These are phyloP conservation scores for Craspedostauros australis DNA, from an alignment of 108 stramenopile genomes.

Conservation along the genomic window DNA sequence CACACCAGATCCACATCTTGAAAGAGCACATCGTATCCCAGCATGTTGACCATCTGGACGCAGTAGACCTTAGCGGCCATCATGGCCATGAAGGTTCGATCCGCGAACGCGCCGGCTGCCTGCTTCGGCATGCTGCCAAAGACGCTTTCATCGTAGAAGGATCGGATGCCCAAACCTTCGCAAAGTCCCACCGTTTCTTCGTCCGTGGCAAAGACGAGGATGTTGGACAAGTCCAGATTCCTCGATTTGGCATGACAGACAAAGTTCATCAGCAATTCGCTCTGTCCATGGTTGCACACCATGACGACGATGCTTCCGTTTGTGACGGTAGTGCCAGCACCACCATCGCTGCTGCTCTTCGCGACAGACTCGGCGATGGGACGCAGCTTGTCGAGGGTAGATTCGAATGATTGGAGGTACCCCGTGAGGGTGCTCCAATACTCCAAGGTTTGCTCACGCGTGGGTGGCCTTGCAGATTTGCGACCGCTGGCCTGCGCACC, in stretches of 20 bases:
- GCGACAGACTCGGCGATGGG: slow-evolving; percentile 52
- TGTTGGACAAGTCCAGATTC: slow-evolving; percentile 35
- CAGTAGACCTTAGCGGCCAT: slow-evolving; percentile 84
- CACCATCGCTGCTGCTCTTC: slow-evolving; percentile 39
- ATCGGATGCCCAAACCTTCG: slow-evolving; percentile 55
- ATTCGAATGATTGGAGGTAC: slow-evolving; percentile 45
- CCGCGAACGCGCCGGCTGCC: slow-evolving; percentile 62
- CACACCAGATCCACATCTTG: slow-evolving; percentile 74
- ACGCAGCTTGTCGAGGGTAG: slow-evolving; percentile 34
- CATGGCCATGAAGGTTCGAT: slow-evolving; percentile 62
- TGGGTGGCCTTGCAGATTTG: slow-evolving; percentile 42
- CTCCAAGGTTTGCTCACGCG: slow-evolving; percentile 13
- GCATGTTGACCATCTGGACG: slow-evolving; percentile 49
- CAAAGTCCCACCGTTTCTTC: slow-evolving; percentile 63
- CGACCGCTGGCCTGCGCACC: slow-evolving; percentile 48
- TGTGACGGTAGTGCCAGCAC: no score
- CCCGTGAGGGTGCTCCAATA: slow-evolving; percentile 41
- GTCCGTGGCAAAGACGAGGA: slow-evolving; percentile 80
- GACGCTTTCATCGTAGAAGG: slow-evolving; percentile 72
- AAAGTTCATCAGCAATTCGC: slow-evolving; percentile 72
- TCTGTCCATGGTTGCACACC: slow-evolving; percentile 75
- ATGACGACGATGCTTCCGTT: slow-evolving; percentile 80
- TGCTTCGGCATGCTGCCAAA: slow-evolving; percentile 48
- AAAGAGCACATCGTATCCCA: slow-evolving; percentile 81
- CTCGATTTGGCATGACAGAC: slow-evolving; percentile 58